Base-by-base conservation (phyloP, 1,284 basidiomycete species). In the Marasmius tenuissimus region DNA sequence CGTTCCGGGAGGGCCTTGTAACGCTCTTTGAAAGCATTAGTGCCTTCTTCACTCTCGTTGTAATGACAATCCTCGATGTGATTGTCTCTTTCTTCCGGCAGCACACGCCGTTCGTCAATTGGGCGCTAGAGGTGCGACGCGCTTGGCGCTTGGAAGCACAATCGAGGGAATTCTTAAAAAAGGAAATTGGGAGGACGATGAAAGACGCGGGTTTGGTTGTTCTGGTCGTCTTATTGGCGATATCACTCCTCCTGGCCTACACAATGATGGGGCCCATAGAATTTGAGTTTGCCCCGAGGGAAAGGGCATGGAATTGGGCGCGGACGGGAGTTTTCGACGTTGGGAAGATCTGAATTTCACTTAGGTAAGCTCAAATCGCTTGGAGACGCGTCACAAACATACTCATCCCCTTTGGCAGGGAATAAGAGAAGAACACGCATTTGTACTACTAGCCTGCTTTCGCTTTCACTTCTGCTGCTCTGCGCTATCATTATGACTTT, bases 1-100 rank as follows among this genome's bases (percentile, higher is more conserved):
- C 45, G n/a, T 50, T 62, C 52, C 61, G 61, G 9, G 57, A 62
- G 54, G 57, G 51, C 6, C 35, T 35, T 18, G 10, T 12, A 35
- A 34, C 38, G 34, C 11, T 37, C 34, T 33, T 14, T 9, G 27
- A 54, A 10, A 54, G 34, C 20, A 18, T 54, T 35, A 54, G 2
- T 1, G 37, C 52, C 33, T 37, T 54, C 8, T 34, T 37, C 9
- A 20, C 33, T 38, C 33, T 37, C 34, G n/a, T 37, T 16, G 11
- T 20, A 3, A 37, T 37, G n/a, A 37, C n/a, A 33, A 14, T 38
- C 8, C n/a, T 37, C 14, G 12, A 35, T n/a, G 16, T 47, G 45
- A 20, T 47, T 47, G 16, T 47, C 45, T 47, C 45, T 37, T 37
- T 54, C 27, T 35, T 54, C 12, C 14, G 10, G 12, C 34, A 18